Conservation (phyloP, 257 asterid species). For the Petrea volubilis region DNA sequence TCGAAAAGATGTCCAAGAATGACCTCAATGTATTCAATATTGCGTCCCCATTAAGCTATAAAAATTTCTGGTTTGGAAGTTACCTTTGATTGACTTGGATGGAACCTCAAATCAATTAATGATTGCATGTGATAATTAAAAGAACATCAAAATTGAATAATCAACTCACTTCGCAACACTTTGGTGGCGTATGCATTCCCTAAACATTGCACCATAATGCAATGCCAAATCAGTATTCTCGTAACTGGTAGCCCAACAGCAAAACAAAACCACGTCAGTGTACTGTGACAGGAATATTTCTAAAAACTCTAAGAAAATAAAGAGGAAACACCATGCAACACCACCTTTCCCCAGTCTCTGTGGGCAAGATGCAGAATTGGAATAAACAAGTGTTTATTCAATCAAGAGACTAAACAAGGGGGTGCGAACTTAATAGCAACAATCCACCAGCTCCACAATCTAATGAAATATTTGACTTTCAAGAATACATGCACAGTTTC, state of each 20-base stretch:
- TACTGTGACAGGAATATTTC: neutral
- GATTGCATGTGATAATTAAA: neutral
- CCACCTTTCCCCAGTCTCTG: neutral
- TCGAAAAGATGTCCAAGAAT: neutral
- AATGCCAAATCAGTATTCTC: constrained; percentile 70
- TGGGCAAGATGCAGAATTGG: neutral
- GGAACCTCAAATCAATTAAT: neutral
- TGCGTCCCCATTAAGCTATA: neutral
- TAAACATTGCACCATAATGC: constrained; percentile 79
- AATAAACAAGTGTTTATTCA: neutral
- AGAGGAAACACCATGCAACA: constrained; percentile 2
- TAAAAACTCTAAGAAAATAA: neutral
- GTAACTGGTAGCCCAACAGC: constrained; percentile 41
- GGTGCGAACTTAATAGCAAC: neutral
- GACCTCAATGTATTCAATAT: neutral
- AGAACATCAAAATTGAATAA: neutral
- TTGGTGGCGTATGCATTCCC: constrained; percentile 95
- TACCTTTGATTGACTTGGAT: neutral
- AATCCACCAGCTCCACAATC: neutral
- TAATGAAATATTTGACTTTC: neutral
- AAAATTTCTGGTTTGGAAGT: neutral
- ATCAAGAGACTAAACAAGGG: neutral
- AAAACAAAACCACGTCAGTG: constrained; percentile 17
- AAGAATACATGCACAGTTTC: neutral
- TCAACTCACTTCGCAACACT: constrained; percentile 66